phyloP scores from a whole-genome alignment of 1,284 basidiomycete species.

The Rhodotorula sp. region DNA sequence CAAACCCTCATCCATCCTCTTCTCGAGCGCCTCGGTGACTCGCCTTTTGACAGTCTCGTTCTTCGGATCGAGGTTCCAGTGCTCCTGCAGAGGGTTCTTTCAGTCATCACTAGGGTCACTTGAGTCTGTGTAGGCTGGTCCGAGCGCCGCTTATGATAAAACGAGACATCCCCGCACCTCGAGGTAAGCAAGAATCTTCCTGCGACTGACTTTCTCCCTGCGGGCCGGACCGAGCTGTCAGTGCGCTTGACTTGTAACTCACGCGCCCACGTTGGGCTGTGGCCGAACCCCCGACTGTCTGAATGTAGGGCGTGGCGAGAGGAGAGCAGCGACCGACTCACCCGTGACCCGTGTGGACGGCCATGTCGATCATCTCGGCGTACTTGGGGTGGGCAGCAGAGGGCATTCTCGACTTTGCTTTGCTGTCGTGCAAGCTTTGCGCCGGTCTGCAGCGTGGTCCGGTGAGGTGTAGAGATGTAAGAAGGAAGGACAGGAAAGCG shows the following conservation, averaged over 20 bases:
- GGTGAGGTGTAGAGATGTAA: not conserved
- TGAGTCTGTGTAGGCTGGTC: too few relatives aligned
- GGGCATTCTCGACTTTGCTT: not conserved
- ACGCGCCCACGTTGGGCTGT: not conserved
- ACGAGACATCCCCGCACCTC: not conserved
- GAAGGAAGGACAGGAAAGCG: not conserved
- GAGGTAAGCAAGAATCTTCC: slow-evolving; percentile 2
- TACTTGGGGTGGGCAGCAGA: not conserved
- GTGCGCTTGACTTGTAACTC: accelerated
- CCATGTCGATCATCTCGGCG: not conserved
- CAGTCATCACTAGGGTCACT: too few relatives aligned
- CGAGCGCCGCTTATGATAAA: too few relatives aligned
- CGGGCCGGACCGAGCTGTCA: not conserved
- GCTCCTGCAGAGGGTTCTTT: not conserved
- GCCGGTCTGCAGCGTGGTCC: not conserved
- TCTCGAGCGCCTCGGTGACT: not conserved
- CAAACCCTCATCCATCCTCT: not conserved
- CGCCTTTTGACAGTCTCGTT: not conserved
- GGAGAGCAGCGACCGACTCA: not conserved
- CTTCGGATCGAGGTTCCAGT: not conserved
- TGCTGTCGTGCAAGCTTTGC: not conserved
- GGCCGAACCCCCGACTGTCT: not conserved
- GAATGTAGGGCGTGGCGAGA: not conserved
- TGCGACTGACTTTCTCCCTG: slow-evolving; percentile 1
- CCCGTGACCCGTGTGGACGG: not conserved